Evolutionary conservation across 768 basidiomycete genomes (phyloP), one percentile per base, ranked within the genome.

Genomic region (Leccinum longicurvipes): DNA sequence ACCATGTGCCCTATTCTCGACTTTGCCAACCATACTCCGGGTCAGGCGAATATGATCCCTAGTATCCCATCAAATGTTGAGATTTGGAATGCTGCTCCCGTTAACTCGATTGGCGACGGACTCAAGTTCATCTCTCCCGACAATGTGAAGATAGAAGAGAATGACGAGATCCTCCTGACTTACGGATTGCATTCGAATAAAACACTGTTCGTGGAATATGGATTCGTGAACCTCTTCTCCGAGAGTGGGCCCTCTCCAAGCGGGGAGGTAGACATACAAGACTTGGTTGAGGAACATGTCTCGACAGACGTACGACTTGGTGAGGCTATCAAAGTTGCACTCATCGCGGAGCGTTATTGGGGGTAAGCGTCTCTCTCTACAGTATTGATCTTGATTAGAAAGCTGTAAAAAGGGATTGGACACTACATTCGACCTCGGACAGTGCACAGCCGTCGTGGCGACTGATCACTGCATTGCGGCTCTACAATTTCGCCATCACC

Each of bases 1-100:
- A 91, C 93, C 0, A 77, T 98, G 55, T 91, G 90, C 57, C 96
- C 96, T 9, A 77, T 97, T 31, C 76, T 97, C 51, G 96, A 98
- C 73, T 87, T 98, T 58, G 91, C 91, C 14, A 97, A 97, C 62
- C 94, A 97, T 61, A 74, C 76, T 3, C 60, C 74, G 39, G 50
- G 65, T 32, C 66, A 67, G 39, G 72, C 77, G 10, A 74, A 77
- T 54, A 79, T 82, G 73, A 68, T 61, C 12, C 84, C 80, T 21
- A n/a, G n/a, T n/a, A 62, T 71, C 28, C 58, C 71, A 9, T 69
- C 76, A 21, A 67, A 69, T 7, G 68, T 69, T 34, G 72, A 77
- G 29, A 67, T 71, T 19, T 70, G 75, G 71, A 69, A 74, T 47
- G 65, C 65, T 15, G 72, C 72, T 2, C 74, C 76, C 17, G 60